phyloP scores from a whole-genome alignment of 1,284 basidiomycete genomes.

The Apiotrichum veenhuisii region DNA sequence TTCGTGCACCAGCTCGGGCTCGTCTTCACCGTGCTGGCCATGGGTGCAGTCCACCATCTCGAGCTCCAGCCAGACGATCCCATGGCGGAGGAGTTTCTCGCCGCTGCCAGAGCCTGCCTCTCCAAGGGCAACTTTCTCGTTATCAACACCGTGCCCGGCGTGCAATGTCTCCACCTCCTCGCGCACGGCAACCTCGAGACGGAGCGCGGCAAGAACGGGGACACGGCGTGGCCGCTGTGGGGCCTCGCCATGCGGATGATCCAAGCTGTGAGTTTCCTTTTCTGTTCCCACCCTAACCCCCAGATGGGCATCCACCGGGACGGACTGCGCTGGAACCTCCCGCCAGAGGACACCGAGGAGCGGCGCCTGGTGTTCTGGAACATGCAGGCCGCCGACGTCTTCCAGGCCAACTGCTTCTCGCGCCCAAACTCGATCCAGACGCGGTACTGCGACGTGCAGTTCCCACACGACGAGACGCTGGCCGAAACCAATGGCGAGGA shows the following conservation, averaged over 20 bases:
- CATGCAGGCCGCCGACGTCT: conserved; percentile 17
- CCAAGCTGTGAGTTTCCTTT: conserved; percentile 10
- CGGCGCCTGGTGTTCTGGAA: conserved; percentile 25
- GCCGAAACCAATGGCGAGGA: conserved; percentile 3
- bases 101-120: conserved; percentile 27
- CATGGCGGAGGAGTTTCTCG: conserved; percentile 28
- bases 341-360: conserved; percentile 21
- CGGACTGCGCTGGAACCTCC: conserved; percentile 24
- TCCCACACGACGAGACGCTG: conserved; percentile 6
- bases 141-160: conserved; percentile 32
- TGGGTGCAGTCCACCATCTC: conserved; percentile 35
- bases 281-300: neutral
- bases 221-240: conserved; percentile 27
- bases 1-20: conserved; percentile 29
- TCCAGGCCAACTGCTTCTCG: conserved; percentile 30
- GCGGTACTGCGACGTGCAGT: conserved; percentile 6
- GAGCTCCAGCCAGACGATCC: conserved; percentile 35
- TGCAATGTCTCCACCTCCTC: conserved; percentile 32
- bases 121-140: conserved; percentile 34
- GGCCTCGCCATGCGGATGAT: conserved; percentile 22
- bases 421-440: conserved; percentile 20
- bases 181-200: conserved; percentile 19
- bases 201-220: conserved; percentile 27
- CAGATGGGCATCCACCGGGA: conserved; percentile 33
- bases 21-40: conserved; percentile 31